Evolutionary conservation across 768 basidiomycete species (phyloP).

Genomic region (Serendipita sp.): DNA sequence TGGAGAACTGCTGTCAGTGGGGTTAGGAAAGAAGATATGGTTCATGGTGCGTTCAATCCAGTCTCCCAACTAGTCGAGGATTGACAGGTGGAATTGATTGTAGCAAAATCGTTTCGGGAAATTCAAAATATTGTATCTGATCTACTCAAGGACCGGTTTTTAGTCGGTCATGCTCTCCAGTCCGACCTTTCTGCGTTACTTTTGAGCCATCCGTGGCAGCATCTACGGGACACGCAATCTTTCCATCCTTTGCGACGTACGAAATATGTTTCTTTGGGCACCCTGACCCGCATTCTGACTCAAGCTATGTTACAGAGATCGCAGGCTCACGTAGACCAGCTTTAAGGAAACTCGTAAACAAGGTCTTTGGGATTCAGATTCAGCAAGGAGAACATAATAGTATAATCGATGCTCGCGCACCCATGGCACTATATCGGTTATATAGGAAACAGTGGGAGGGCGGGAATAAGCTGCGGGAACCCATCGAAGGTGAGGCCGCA

Average conservation of each 20-base stretch:
- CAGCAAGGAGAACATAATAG: conserved; percentile 84
- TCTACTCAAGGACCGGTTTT: conserved; percentile 55
- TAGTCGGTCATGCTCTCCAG: conserved; percentile 81
- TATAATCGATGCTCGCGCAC: conserved; percentile 84
- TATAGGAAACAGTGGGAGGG: conserved; percentile 72
- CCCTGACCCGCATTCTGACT: neutral
- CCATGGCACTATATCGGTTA: conserved; percentile 83
- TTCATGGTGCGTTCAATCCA: conserved; percentile 30
- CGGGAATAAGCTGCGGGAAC: neutral
- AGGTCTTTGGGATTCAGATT: conserved; percentile 64
- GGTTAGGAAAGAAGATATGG: conserved; percentile 57
- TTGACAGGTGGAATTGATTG: neutral
- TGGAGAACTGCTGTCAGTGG: conserved; percentile 86
- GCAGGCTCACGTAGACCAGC: conserved; percentile 51
- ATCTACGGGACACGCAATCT: conserved; percentile 54
- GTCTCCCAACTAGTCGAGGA: neutral
- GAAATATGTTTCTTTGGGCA: neutral
- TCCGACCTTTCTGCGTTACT: conserved; percentile 72
- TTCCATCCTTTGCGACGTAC: conserved; percentile 26
- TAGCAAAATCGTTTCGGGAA: conserved; percentile 62
- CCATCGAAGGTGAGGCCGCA: neutral
- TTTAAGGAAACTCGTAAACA: conserved; percentile 59
- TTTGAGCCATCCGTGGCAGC: conserved; percentile 48
- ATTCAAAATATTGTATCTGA: conserved; percentile 66
- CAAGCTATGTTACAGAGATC: conserved; percentile 31